These are phyloP conservation scores for Pythium diclinum DNA, from an alignment of 352 stramenopile genomes.

Conservation along the genomic window DNA sequence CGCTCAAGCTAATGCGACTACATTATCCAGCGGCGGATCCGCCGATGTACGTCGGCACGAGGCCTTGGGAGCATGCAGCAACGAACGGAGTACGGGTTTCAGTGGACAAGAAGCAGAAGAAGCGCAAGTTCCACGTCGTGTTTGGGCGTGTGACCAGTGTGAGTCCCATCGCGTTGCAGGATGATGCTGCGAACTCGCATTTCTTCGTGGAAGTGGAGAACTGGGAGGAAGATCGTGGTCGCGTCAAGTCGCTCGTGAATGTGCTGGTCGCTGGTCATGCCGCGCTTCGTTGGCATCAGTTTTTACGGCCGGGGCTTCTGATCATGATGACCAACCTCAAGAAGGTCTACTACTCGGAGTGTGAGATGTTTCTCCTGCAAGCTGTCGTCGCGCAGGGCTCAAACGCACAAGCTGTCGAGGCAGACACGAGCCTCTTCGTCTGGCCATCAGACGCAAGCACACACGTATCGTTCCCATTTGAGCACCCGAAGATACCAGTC, in stretches of 20 bases:
- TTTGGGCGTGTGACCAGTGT: constrained; percentile 50
- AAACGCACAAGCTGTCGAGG: neutral
- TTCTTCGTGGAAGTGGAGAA: constrained; percentile 68
- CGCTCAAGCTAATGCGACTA: constrained; percentile 26
- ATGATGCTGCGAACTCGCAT: constrained; percentile 36
- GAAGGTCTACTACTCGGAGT: constrained; percentile 63
- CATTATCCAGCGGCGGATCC: constrained; percentile 40
- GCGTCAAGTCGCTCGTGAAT: constrained; percentile 30
- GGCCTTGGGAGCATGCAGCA: constrained; percentile 26
- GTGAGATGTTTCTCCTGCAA: constrained; percentile 61
- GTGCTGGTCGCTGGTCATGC: constrained; percentile 46
- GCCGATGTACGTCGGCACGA: constrained; percentile 41
- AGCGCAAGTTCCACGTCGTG: constrained; percentile 36
- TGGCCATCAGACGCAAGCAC: neutral
- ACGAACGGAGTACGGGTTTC: neutral
- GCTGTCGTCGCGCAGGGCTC: constrained; percentile 1
- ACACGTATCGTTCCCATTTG: no score
- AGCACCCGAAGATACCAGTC: neutral
- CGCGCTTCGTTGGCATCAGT: constrained; percentile 42
- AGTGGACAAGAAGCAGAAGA: constrained; percentile 27
- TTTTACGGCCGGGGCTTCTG: constrained; percentile 38
- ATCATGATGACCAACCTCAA: constrained; percentile 59
- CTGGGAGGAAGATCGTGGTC: neutral
- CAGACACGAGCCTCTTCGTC: constrained; percentile 7
- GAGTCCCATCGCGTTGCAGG: constrained; percentile 53